These are phyloP conservation scores for Cladophialophora exuberans DNA, from an alignment of 2,329 filamentous ascomycete genomes.

Conservation along the genomic window DNA sequence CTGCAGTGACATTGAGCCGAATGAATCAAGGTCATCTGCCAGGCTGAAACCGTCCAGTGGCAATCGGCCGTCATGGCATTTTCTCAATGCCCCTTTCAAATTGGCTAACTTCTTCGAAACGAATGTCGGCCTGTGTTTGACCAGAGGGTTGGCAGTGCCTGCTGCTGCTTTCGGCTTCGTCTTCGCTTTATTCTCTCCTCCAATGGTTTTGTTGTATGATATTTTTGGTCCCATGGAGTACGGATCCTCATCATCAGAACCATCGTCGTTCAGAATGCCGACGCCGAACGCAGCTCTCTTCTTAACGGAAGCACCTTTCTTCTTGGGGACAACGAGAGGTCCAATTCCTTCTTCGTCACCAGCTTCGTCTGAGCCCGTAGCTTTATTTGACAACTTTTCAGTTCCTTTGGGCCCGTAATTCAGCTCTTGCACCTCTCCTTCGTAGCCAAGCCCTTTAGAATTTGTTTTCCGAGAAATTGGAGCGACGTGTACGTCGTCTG, in stretches of 20 bases:
- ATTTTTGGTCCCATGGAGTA: constrained; percentile 92
- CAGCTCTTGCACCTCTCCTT: constrained; percentile 41
- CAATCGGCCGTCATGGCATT: constrained; percentile 77
- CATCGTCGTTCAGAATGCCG: constrained; percentile 86
- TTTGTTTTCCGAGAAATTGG: constrained; percentile 50
- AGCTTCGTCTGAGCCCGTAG: not conserved
- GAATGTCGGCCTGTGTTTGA: constrained; percentile 73
- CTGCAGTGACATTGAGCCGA: constrained; percentile 50
- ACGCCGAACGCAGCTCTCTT: constrained; percentile 76
- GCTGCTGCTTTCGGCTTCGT: constrained; percentile 56
- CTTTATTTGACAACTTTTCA: not conserved
- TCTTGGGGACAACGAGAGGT: constrained; percentile 36
- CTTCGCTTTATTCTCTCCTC: constrained; percentile 79
- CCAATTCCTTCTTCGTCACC: constrained; percentile 41
- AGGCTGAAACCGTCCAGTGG: constrained; percentile 58
- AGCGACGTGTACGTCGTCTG: constrained; percentile 73
- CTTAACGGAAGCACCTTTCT: constrained; percentile 54
- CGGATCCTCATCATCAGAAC: constrained; percentile 92
- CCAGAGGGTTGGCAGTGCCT: constrained; percentile 63
- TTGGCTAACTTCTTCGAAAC: constrained; percentile 66
- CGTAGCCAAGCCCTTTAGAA: constrained; percentile 51
- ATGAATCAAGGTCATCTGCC: constrained; percentile 56
- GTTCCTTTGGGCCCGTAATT: not conserved
- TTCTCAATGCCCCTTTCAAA: constrained; percentile 56
- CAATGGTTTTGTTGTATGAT: constrained; percentile 80